Evolutionary conservation across 352 stramenopile species (phyloP).

Genomic region (Proteromonas lacertae): DNA sequence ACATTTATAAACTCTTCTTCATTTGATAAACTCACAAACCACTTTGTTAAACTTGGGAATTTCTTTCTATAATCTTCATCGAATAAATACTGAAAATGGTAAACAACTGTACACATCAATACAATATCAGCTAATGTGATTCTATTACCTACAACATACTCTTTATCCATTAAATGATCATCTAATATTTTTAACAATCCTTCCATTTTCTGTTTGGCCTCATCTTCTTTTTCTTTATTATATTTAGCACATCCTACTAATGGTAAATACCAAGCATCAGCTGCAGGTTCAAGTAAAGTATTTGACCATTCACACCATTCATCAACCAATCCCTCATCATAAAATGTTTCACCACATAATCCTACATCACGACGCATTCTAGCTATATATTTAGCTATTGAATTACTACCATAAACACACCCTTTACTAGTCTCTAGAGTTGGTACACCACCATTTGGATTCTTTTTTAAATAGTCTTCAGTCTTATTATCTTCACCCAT

Average conservation of each 20-base stretch:
- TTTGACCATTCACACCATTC: conserved; percentile 60
- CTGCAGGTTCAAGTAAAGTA: conserved; percentile 51
- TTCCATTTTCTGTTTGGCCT: too few relatives aligned
- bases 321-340: conserved; percentile 49
- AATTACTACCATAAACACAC: conserved; percentile 41
- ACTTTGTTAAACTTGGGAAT: conserved; percentile 39
- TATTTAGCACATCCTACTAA: conserved; percentile 36
- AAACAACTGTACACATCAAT: conserved; percentile 38
- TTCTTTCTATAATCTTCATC: conserved; percentile 40
- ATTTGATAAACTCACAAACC: conserved; percentile 63
- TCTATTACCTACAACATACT: conserved; percentile 52
- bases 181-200: conserved; percentile 40
- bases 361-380: conserved; percentile 36
- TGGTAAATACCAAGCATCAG: conserved; percentile 41
- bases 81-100: conserved; percentile 66
- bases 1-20: conserved; percentile 56
- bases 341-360: conserved; percentile 43
- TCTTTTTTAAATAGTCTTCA: conserved; percentile 32
- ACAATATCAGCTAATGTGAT: conserved; percentile 67
- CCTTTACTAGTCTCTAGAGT: conserved; percentile 34
- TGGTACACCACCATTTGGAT: conserved; percentile 43
- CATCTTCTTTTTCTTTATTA: conserved; percentile 24
- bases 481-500: conserved; percentile 18
- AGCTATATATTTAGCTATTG: conserved; percentile 57
- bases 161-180: conserved; percentile 38